phyloP scores from a whole-genome alignment of 441 rosid genomes.

The Erodium moschatum region DNA sequence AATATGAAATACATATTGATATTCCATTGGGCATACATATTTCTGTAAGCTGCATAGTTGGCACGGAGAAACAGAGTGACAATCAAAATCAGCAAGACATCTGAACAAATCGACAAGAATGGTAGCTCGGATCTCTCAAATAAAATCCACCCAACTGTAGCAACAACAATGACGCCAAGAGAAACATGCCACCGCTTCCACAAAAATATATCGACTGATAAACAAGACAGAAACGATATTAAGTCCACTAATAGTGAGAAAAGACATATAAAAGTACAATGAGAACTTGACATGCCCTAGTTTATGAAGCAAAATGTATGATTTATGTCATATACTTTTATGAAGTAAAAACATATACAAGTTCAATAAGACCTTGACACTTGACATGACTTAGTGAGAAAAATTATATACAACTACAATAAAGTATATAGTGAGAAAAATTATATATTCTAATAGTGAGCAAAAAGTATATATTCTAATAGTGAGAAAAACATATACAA shows the following conservation, averaged over 20 bases:
- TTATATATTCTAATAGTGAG: too few species aligned
- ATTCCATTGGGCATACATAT: slow-evolving; percentile 34
- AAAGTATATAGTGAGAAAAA: too few species aligned
- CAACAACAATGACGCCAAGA: slow-evolving; percentile 52
- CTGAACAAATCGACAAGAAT: slow-evolving; percentile 69
- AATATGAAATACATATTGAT: background rate
- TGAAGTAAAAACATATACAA: too few species aligned
- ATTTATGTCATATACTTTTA: too few species aligned
- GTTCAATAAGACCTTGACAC: too few species aligned
- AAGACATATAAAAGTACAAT: background rate
- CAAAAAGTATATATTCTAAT: too few species aligned
- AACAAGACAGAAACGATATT: slow-evolving; percentile 16
- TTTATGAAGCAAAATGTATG: background rate
- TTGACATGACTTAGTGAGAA: too few species aligned
- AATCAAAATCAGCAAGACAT: slow-evolving; percentile 55
- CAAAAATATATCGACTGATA: slow-evolving; percentile 73
- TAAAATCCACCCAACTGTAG: slow-evolving; percentile 71
- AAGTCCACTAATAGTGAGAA: slow-evolving; percentile 9
- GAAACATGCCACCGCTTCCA: slow-evolving; percentile 64
- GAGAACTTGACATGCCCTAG: background rate
- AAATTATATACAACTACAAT: too few species aligned
- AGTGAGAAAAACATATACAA: background rate
- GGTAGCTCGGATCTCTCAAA: slow-evolving; percentile 71
- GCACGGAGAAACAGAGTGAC: slow-evolving; percentile 47
- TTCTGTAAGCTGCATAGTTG: slow-evolving; percentile 48